phyloP scores from a whole-genome alignment of 768 basidiomycete species.

The Hypsizygus marmoreus region DNA sequence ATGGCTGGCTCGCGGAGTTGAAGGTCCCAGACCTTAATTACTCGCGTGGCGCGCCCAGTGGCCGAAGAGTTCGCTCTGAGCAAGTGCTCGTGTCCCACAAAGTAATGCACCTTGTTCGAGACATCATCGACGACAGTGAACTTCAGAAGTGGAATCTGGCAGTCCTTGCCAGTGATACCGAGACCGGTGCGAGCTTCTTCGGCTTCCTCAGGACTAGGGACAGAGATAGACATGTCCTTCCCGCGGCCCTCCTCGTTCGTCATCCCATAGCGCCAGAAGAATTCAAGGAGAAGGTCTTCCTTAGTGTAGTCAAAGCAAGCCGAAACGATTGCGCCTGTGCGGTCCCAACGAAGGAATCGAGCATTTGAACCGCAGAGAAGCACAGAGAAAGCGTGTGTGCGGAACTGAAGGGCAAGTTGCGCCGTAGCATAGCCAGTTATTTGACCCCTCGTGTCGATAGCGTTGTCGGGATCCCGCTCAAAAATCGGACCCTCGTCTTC shows the following conservation, averaged over 20 bases:
- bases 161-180: neutral
- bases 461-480: too few species aligned
- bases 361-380: neutral
- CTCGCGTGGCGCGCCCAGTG: neutral
- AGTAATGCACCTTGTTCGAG: neutral
- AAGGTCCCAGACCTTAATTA: too few species aligned
- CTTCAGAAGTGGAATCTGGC: neutral
- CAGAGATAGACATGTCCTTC: too few species aligned
- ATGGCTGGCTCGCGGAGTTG: neutral
- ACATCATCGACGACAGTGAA: neutral
- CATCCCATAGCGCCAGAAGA: too few species aligned
- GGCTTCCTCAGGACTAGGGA: too few species aligned
- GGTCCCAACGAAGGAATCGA: too few species aligned
- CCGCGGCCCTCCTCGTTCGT: too few species aligned
- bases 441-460: neutral
- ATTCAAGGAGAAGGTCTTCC: too few species aligned
- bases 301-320: too few species aligned
- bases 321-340: too few species aligned
- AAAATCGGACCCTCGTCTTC: neutral
- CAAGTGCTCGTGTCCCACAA: neutral
- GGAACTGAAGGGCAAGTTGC: conserved; percentile 9
- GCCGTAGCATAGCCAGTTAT: neutral
- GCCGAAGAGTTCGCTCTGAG: neutral
- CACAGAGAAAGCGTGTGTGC: conserved; percentile 5
- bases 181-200: neutral